Evolutionary conservation across 2,329 filamentous ascomycete genomes (phyloP).

Genomic region (Triangularia setosa): DNA sequence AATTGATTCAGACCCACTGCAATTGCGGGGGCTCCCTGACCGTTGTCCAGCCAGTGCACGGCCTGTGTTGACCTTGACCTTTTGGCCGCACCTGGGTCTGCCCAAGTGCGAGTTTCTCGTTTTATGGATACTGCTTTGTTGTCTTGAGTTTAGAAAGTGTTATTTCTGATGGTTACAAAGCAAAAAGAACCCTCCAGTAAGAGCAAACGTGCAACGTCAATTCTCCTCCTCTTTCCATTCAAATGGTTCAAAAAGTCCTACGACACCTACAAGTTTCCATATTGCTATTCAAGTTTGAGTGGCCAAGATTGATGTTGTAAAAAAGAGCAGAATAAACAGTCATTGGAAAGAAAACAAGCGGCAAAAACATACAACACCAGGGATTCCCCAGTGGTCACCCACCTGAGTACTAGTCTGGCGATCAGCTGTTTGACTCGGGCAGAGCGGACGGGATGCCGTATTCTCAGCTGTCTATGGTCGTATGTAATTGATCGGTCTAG

Average conservation of each 20-base stretch:
- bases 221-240: too few relatives aligned
- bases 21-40: slow-evolving; percentile 6
- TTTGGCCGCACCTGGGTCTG: neutral
- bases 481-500: neutral
- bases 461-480: neutral
- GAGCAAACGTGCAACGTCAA: too few relatives aligned
- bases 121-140: too few relatives aligned
- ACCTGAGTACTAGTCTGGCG: neutral
- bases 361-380: neutral
- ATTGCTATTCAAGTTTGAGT: too few relatives aligned
- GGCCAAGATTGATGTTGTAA: too few relatives aligned
- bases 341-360: neutral
- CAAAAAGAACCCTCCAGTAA: too few relatives aligned
- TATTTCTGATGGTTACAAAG: too few relatives aligned
- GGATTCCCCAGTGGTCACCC: neutral
- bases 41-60: slow-evolving; percentile 5
- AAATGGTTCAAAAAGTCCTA: too few relatives aligned
- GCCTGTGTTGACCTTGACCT: neutral
- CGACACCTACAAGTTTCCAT: too few relatives aligned
- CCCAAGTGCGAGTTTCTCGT: too few relatives aligned
- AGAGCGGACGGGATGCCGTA: neutral
- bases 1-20: slow-evolving; percentile 21
- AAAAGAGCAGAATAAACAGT: too few relatives aligned
- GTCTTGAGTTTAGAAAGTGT: too few relatives aligned
- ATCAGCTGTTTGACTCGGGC: neutral